Evolutionary conservation across 2,329 filamentous ascomycete genomes (phyloP).

Genomic region (Aspergillus caelatus): DNA sequence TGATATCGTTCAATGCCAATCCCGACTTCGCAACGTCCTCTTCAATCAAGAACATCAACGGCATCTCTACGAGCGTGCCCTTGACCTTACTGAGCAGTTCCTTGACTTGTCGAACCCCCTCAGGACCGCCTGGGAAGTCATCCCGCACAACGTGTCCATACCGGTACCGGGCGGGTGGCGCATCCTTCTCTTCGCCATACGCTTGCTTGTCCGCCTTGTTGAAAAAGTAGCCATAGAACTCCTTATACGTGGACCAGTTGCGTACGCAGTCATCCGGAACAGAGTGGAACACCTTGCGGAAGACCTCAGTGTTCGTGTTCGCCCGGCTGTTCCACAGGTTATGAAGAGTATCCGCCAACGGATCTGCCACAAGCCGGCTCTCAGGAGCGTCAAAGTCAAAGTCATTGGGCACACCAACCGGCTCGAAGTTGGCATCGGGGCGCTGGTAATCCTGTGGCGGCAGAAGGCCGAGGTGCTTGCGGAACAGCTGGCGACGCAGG

Average conservation of each 20-base stretch:
- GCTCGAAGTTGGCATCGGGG: slow-evolving; percentile 60
- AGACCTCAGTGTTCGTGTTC: slow-evolving; percentile 61
- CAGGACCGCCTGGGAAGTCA: slow-evolving; percentile 64
- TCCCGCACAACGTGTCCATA: slow-evolving; percentile 87
- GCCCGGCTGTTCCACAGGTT: slow-evolving; percentile 62
- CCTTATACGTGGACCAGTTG: slow-evolving; percentile 65
- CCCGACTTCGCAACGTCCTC: slow-evolving; percentile 86
- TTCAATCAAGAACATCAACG: slow-evolving; percentile 80
- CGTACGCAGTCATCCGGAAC: slow-evolving; percentile 62
- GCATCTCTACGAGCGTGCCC: slow-evolving; percentile 85
- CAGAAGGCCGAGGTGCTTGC: slow-evolving; percentile 85
- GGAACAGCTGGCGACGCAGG: slow-evolving; percentile 80
- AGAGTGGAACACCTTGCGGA: slow-evolving; percentile 64
- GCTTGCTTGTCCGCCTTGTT: slow-evolving; percentile 44
- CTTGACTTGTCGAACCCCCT: slow-evolving; percentile 74
- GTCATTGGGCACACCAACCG: slow-evolving; percentile 58
- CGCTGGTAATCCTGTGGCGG: slow-evolving; percentile 70
- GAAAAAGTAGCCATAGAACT: slow-evolving; percentile 66
- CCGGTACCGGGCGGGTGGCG: slow-evolving; percentile 61
- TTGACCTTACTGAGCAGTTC: slow-evolving; percentile 67
- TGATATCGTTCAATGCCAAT: slow-evolving; percentile 70
- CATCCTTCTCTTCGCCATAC: slow-evolving; percentile 48
- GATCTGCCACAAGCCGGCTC: slow-evolving; percentile 58
- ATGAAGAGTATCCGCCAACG: slow-evolving; percentile 59
- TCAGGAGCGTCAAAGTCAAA: slow-evolving; percentile 57